Evolutionary conservation across 2,329 filamentous ascomycete genomes (phyloP).

Genomic region (Nemania sp.): DNA sequence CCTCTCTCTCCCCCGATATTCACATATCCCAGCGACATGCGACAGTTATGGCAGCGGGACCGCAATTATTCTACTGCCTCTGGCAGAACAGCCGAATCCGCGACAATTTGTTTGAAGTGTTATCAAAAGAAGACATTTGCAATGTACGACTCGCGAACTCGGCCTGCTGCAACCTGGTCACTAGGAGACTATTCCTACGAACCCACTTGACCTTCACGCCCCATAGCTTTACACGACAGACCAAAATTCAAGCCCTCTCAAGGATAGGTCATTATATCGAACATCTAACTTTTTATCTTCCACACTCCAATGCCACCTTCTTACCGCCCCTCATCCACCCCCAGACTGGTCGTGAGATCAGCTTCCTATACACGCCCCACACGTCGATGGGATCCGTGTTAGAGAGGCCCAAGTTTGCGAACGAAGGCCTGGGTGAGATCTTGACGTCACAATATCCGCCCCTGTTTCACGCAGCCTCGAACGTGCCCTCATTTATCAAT

Average conservation of each 20-base stretch:
- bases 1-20: conserved; percentile 26
- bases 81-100: conserved; percentile 58
- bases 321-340: conserved; percentile 84
- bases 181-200: conserved; percentile 70
- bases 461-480: conserved; percentile 86
- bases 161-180: conserved; percentile 71
- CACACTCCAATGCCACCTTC: conserved; percentile 78
- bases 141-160: conserved; percentile 69
- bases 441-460: conserved; percentile 87
- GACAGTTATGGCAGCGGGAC: conserved; percentile 56
- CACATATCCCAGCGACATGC: conserved; percentile 50
- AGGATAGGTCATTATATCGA: conserved; percentile 80
- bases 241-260: conserved; percentile 73
- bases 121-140: conserved; percentile 58
- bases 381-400: conserved; percentile 65
- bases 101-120: conserved; percentile 53
- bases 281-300: conserved; percentile 75
- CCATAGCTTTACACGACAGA: conserved; percentile 75
- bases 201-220: conserved; percentile 72
- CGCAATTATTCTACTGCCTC: conserved; percentile 59
- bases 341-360: conserved; percentile 74
- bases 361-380: conserved; percentile 81
- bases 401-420: conserved; percentile 77
- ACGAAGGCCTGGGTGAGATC: conserved; percentile 76
- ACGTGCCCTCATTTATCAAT: conserved; percentile 81